A percentile compares a stretch with the other conserved stretches of the same genome.
Evolutionary conservation across 2,329 filamentous ascomycete genomes (phyloP).

Genomic region (Aspergillus amoenus): DNA sequence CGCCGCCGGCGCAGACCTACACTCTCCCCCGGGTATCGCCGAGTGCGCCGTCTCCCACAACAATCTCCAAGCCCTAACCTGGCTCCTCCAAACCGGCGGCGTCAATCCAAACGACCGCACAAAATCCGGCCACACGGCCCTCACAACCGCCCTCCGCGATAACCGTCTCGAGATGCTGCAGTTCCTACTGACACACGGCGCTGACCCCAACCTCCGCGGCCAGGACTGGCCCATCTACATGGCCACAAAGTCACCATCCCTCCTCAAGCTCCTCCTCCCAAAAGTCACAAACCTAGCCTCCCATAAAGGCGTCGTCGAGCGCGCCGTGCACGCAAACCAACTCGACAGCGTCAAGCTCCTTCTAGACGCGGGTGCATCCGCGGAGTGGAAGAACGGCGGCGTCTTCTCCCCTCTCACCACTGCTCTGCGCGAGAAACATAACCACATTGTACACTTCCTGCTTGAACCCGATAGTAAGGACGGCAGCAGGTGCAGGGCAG

Average conservation of each 20-base stretch:
- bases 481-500: background rate
- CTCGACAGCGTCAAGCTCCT: constrained; percentile 67
- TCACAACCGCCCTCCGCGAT: constrained; percentile 66
- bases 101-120: constrained; percentile 61
- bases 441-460: constrained; percentile 17
- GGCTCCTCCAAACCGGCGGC: constrained; percentile 58
- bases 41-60: constrained; percentile 64
- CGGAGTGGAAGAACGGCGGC: constrained; percentile 71
- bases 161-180: constrained; percentile 61
- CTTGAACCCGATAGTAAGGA: background rate
- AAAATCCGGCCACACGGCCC: constrained; percentile 58
- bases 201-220: constrained; percentile 62
- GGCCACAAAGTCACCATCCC: constrained; percentile 61
- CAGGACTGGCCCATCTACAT: constrained; percentile 71
- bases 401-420: constrained; percentile 70
- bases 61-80: constrained; percentile 60
- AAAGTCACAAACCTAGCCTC: constrained; percentile 40
- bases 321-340: constrained; percentile 66
- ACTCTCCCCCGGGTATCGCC: constrained; percentile 63
- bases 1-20: constrained; percentile 60
- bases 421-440: constrained; percentile 63
- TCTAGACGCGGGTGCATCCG: constrained; percentile 62
- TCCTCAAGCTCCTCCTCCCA: constrained; percentile 60
- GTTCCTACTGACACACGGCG: constrained; percentile 57
- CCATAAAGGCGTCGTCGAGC: constrained; percentile 64